phyloP scores from a whole-genome alignment of 2,329 filamentous ascomycete species.

The Neospermospora avenae region DNA sequence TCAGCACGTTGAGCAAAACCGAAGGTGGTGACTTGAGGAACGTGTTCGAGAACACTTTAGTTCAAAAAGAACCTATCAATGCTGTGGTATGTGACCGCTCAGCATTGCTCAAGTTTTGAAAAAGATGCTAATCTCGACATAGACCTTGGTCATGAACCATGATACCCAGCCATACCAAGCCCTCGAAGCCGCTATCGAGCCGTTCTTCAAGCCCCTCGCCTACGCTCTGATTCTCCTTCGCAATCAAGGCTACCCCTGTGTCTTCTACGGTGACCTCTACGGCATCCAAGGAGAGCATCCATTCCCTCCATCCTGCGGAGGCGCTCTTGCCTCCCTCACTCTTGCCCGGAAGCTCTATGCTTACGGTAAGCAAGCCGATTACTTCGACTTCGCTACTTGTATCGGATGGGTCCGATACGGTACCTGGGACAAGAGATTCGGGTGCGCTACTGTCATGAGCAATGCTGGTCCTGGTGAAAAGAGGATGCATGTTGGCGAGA shows the following conservation, averaged over 20 bases:
- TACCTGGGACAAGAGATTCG: constrained; percentile 45
- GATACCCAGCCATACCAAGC: constrained; percentile 66
- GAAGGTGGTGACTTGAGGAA: constrained; percentile 57
- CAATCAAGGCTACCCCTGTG: constrained; percentile 58
- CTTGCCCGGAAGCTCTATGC: constrained; percentile 63
- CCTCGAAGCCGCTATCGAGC: constrained; percentile 57
- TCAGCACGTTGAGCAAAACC: constrained; percentile 56
- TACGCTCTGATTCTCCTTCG: constrained; percentile 70
- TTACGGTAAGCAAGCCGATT: constrained; percentile 62
- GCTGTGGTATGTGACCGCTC: constrained; percentile 48
- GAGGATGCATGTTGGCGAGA: constrained; percentile 59
- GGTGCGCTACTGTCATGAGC: constrained; percentile 56
- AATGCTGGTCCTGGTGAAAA: constrained; percentile 48
- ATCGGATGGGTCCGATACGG: constrained; percentile 56
- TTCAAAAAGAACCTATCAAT: constrained; percentile 49
- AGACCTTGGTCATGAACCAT: constrained; percentile 70
- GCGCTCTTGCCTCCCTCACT: constrained; percentile 55
- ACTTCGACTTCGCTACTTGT: constrained; percentile 57
- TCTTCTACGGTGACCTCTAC: constrained; percentile 71
- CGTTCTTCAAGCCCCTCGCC: constrained; percentile 68
- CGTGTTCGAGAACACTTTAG: constrained; percentile 60
- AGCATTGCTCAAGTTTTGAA: neutral
- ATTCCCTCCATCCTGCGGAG: constrained; percentile 50
- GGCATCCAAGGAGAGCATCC: constrained; percentile 50
- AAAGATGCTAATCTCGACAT: neutral